phyloP scores from a whole-genome alignment of 257 asterid species.

The Sherardia arvensis region DNA sequence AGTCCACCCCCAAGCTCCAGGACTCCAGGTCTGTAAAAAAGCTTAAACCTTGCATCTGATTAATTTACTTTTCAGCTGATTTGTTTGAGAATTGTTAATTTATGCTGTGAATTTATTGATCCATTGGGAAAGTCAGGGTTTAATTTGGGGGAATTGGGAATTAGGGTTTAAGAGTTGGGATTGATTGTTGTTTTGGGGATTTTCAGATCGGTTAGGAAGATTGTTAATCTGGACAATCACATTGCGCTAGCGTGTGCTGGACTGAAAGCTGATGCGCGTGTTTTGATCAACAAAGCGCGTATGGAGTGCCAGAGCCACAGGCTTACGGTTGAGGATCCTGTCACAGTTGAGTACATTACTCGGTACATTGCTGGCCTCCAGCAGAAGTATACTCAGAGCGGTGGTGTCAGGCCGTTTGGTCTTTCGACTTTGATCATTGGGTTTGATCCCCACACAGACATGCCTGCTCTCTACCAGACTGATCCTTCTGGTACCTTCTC shows the following conservation, averaged over 20 bases:
- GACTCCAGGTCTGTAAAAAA: slow-evolving; percentile 54
- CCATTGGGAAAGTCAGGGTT: slow-evolving; percentile 1
- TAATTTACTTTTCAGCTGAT: not conserved
- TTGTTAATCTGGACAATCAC: slow-evolving; percentile 85
- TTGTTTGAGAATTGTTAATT: not conserved
- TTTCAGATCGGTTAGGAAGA: slow-evolving; percentile 92
- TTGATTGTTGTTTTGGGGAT: not conserved
- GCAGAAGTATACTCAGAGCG: slow-evolving; percentile 99
- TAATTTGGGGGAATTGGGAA: not conserved
- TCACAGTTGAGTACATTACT: slow-evolving; percentile 92
- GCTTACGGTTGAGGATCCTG: slow-evolving; percentile 95
- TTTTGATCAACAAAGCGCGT: slow-evolving; percentile 77
- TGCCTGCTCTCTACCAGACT: slow-evolving; percentile 88
- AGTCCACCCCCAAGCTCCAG: slow-evolving; percentile 93
- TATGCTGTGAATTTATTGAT: not conserved
- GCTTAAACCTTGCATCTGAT: not conserved
- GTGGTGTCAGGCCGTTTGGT: slow-evolving; percentile 98
- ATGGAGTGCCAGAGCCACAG: slow-evolving; percentile 84
- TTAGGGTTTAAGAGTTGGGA: not conserved
- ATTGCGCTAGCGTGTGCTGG: slow-evolving; percentile 98
- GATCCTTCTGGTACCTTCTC: slow-evolving; percentile 99
- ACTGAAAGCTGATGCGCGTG: slow-evolving; percentile 97
- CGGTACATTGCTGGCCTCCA: slow-evolving; percentile 99
- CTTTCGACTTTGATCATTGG: slow-evolving; percentile 97
- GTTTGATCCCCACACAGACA: slow-evolving; percentile 87